Evolutionary conservation across 768 basidiomycete genomes (phyloP).

Genomic region (Leccinum truebloodii): DNA sequence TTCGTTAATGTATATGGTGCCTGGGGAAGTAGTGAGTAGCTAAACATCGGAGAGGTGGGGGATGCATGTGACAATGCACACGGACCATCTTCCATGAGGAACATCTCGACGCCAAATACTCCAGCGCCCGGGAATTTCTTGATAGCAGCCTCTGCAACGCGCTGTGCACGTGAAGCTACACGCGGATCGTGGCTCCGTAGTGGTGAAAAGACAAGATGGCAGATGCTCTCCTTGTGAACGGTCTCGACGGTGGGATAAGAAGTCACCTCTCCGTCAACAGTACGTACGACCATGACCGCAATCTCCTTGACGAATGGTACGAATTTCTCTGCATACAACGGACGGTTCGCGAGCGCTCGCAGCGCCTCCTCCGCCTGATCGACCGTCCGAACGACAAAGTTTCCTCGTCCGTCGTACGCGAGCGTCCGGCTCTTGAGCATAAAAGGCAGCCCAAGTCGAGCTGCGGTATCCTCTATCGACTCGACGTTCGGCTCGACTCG

Average conservation of each 20-base stretch:
- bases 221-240: slow-evolving; percentile 89
- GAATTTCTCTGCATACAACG: slow-evolving; percentile 94
- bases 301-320: slow-evolving; percentile 87
- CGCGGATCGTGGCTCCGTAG: slow-evolving; percentile 60
- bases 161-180: slow-evolving; percentile 60
- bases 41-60: neutral
- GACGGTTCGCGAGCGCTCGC: slow-evolving; percentile 57
- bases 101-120: slow-evolving; percentile 98
- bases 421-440: slow-evolving; percentile 97
- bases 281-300: slow-evolving; percentile 95
- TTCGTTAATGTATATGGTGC: slow-evolving; percentile 85
- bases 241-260: slow-evolving; percentile 96
- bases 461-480: slow-evolving; percentile 52
- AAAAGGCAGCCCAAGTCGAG: slow-evolving; percentile 75
- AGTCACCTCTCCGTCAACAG: slow-evolving; percentile 64
- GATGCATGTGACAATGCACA: slow-evolving; percentile 17
- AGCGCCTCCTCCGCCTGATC: slow-evolving; percentile 54
- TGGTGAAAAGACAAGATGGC: slow-evolving; percentile 91
- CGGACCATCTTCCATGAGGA: slow-evolving; percentile 82
- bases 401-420: slow-evolving; percentile 96
- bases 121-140: slow-evolving; percentile 83
- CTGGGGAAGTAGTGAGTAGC: slow-evolving; percentile 38
- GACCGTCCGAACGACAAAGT: slow-evolving; percentile 68
- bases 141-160: slow-evolving; percentile 79
- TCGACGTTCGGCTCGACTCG: slow-evolving; percentile 54